Evolutionary conservation across 1,139 yeast genomes (phyloP).

Genomic region (Blastobotrys raffinosifermentans): DNA sequence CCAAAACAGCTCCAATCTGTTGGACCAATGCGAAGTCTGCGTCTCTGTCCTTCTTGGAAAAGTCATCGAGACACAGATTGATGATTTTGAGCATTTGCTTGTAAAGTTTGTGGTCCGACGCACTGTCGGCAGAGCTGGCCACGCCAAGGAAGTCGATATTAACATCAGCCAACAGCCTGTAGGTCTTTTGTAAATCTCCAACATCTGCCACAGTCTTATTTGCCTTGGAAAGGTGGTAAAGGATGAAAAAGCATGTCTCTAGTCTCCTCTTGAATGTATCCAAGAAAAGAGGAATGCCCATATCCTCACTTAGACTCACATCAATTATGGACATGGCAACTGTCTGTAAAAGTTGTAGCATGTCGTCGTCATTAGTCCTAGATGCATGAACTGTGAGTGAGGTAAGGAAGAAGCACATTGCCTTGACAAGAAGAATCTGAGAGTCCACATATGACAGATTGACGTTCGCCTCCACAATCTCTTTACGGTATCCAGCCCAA

Average conservation of each 20-base stretch:
- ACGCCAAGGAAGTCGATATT: conserved; percentile 19
- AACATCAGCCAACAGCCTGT: conserved; percentile 22
- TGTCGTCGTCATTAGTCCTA: conserved; percentile 30
- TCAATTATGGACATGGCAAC: conserved; percentile 48
- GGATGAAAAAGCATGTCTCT: conserved; percentile 63
- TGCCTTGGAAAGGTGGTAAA: conserved; percentile 40
- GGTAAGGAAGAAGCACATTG: conserved; percentile 73
- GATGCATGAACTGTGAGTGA: conserved; percentile 47
- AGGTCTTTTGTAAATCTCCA: conserved; percentile 16
- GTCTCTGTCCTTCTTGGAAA: conserved; percentile 9
- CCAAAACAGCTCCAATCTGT: conserved; percentile 25
- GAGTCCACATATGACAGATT: conserved; percentile 61
- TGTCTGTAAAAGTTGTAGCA: conserved; percentile 31
- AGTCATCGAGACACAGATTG: conserved; percentile 24
- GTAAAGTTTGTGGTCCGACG: conserved; percentile 13
- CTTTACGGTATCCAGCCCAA: conserved; percentile 52
- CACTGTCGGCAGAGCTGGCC: conserved; percentile 3
- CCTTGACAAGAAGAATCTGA: conserved; percentile 62
- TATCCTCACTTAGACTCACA: conserved; percentile 49
- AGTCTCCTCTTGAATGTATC: conserved; percentile 56
- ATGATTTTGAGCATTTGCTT: conserved; percentile 23
- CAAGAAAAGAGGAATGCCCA: conserved; percentile 43
- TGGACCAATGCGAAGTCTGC: conserved; percentile 19
- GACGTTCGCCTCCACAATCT: conserved; percentile 54
- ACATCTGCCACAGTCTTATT: conserved; percentile 6